Evolutionary conservation across 805 yeast genomes (phyloP).

Genomic region (Wickerhamiella dianesei): DNA sequence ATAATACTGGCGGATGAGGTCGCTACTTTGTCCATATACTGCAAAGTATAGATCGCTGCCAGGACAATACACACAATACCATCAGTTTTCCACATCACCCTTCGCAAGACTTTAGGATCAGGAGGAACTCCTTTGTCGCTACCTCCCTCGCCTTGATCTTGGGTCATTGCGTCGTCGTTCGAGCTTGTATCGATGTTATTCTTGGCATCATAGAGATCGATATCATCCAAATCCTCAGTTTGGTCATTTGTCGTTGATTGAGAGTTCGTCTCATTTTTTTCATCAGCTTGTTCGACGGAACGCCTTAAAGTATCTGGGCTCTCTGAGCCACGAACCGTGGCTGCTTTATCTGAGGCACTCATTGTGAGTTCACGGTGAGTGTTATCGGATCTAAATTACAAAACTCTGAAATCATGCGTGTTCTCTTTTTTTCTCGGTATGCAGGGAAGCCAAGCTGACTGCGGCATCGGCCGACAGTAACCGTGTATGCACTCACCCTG

Average conservation of each 20-base stretch:
- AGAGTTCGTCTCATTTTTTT: too few relatives aligned
- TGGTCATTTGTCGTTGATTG: neutral
- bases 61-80: neutral
- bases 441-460: too few relatives aligned
- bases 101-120: neutral
- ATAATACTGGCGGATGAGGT: slow-evolving; percentile 39
- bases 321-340: neutral
- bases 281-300: too few relatives aligned
- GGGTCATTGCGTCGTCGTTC: neutral
- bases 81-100: neutral
- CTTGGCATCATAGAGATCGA: neutral
- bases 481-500: too few relatives aligned
- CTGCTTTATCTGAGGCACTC: neutral
- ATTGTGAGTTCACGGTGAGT: neutral
- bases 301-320: neutral
- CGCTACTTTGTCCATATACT: slow-evolving; percentile 48
- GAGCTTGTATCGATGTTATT: neutral
- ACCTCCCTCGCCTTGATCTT: neutral
- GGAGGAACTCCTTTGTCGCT: neutral
- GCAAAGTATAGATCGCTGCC: slow-evolving; percentile 17
- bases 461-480: neutral
- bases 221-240: neutral
- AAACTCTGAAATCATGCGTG: neutral
- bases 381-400: neutral
- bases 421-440: neutral